Evolutionary conservation across 106 monocot species (phyloP), one percentile per base, ranked within the genome.

Genomic region (Phalaenopsis equestris): DNA sequence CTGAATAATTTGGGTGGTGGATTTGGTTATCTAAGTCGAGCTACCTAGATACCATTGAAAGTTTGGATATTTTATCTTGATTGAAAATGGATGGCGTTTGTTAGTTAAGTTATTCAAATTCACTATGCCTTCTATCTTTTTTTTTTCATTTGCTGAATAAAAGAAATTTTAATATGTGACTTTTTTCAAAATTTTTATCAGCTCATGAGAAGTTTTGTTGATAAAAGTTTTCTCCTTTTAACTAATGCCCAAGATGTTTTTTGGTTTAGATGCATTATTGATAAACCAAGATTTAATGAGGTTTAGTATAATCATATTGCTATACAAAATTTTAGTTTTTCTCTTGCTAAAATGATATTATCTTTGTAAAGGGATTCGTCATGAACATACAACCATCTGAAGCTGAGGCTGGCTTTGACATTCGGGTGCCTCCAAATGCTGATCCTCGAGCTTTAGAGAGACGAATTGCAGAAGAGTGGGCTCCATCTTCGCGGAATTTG

Each of bases 351-450:
- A 45, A 43, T 42, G n/a, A 42, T 43, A 2, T n/a, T 74, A 74
- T 55, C n/a, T 58, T 61, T 61, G 21, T 61, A 21, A 61, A 67
- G 98, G 98, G 94, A 56, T 99, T 95, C 85, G 90, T 99, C 24
- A 99, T 99, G 98, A 99, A 99, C 83, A 77, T 95, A 41, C 94
- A 99, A 78, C 93, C 98, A 75, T 99, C 94, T 72, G 94, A 93
- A 91, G 98, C 94, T 55, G 93, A 99, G 81, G 88, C 90, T 46
- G 98, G 98, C 76, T 86, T 99, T 75, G 98, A 99, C 77, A 84
- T 99, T 49, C 85, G 98, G 73, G 86, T 99, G 42, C 94, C 98
- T 68, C 95, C 98, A 68, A 84, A 78, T 81, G 84, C 77, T 77
- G 87, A 95, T 82, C 19, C 73, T 82, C 85, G 86, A 55, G 93